These are phyloP conservation scores for Hypsizygus marmoreus DNA, from an alignment of 768 basidiomycete species.

Conservation along the genomic window DNA sequence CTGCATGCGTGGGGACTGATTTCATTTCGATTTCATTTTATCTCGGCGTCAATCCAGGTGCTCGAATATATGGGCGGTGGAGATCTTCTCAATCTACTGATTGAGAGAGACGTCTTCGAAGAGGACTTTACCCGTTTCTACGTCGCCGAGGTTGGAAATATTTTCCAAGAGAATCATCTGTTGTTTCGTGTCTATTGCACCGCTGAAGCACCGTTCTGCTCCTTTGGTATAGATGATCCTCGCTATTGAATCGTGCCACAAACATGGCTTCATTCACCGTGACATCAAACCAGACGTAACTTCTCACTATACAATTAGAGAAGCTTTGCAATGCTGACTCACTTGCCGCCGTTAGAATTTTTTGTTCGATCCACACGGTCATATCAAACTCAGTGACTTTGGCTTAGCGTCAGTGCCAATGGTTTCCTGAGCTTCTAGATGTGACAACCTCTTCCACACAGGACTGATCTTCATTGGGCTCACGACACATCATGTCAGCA, in stretches of 20 bases:
- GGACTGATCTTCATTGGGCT: conserved; percentile 94
- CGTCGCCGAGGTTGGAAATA: conserved; percentile 77
- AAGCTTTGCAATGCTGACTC: conserved; percentile 17
- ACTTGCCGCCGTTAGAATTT: conserved; percentile 68
- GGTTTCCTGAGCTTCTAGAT: conserved; percentile 13
- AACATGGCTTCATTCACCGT: conserved; percentile 94
- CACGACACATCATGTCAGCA: conserved; percentile 87
- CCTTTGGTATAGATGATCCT: conserved; percentile 74
- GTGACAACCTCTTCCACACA: conserved; percentile 28
- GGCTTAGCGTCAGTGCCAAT: conserved; percentile 80
- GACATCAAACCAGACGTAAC: conserved; percentile 95
- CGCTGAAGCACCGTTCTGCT: conserved; percentile 18
- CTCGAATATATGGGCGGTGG: conserved; percentile 97
- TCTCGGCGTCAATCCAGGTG: conserved; percentile 52
- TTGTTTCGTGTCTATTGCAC: conserved; percentile 16
- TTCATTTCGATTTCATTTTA: conserved; percentile 62
- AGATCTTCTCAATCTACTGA: conserved; percentile 93
- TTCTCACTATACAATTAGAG: conserved; percentile 18
- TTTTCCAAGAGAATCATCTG: conserved; percentile 14
- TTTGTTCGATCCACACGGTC: conserved; percentile 90
- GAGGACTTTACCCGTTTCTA: conserved; percentile 94
- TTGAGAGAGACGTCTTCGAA: conserved; percentile 88
- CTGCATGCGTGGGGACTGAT: conserved; percentile 22
- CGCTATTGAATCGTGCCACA: conserved; percentile 91
- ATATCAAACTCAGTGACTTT: conserved; percentile 94